Conservation (phyloP, 2,329 filamentous ascomycete species). For the Gaeumannomyces tritici region DNA sequence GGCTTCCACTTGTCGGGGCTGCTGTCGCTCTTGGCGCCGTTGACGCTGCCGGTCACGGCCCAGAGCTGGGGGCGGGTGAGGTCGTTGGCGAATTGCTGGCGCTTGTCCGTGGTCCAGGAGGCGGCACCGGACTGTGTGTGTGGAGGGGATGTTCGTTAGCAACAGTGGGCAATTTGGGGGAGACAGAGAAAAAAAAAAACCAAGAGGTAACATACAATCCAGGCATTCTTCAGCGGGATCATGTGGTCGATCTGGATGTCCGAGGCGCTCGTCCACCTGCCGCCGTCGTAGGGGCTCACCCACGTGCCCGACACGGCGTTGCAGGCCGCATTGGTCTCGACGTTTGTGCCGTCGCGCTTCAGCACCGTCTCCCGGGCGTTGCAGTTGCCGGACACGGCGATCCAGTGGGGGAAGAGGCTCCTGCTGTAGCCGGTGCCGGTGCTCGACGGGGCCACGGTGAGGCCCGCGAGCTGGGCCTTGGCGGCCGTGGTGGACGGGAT, state of each 20-base stretch:
- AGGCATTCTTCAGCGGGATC: constrained; percentile 72
- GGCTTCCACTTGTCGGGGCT: constrained; percentile 73
- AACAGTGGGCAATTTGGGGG: too few relatives aligned
- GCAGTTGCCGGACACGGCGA: constrained; percentile 54
- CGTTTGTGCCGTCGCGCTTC: constrained; percentile 59
- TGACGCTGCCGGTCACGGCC: constrained; percentile 70
- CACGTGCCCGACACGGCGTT: constrained; percentile 56
- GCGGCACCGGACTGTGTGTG: constrained; percentile 54
- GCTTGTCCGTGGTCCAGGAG: constrained; percentile 58
- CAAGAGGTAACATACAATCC: constrained; percentile 43
- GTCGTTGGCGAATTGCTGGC: constrained; percentile 69
- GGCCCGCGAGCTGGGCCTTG: constrained; percentile 42
- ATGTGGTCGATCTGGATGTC: constrained; percentile 80
- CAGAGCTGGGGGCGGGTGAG: constrained; percentile 65
- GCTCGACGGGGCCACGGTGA: constrained; percentile 48
- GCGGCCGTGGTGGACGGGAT: constrained; percentile 53
- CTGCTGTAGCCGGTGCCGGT: constrained; percentile 52
- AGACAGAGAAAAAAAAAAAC: not conserved
- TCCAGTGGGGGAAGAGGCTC: constrained; percentile 64
- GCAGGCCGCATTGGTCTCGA: constrained; percentile 51
- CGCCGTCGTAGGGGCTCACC: constrained; percentile 66
- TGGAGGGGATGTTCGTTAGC: not conserved
- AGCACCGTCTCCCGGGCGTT: constrained; percentile 66
- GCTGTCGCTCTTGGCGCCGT: constrained; percentile 62
- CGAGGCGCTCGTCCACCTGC: constrained; percentile 54